Base-by-base conservation (phyloP, 495 filamentous ascomycete species). In the Podospora conica region DNA sequence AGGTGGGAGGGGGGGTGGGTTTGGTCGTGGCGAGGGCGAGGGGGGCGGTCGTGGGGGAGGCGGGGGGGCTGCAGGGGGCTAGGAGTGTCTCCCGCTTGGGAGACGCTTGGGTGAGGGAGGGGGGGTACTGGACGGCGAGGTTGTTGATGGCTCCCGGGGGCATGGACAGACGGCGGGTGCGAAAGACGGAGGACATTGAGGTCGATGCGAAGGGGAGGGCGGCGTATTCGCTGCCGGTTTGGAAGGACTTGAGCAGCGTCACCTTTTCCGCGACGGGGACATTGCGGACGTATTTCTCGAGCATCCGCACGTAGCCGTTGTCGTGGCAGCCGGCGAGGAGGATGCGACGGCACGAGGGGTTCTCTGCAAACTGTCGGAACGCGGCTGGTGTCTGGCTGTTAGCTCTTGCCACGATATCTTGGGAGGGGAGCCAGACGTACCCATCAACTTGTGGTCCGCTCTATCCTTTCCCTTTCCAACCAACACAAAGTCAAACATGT, bases 321-420 rank as follows among this genome's bases (percentile, higher is more conserved):
- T 89, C 84, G 64, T 88, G 84, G 68, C 85, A 87, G 57, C 80
- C 84, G 18, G 81, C 86, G 29, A 86, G 84, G 65, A 86, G 79
- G 22, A 88, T 81, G 70, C 87, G 84, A 48, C 80, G 82, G 75
- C 87, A 89, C 64, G 84, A 81, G 27, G 79, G 77, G 65, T 83
- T 83, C 33, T 84, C 82, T 3, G 74, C 79, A 68, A 84, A 84
- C 15, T 86, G 71, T 1, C 80, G 77, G 65, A 89, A 86, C 68
- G 82, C 79, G 73, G 83, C 86, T 86, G 60, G 21, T 20, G 31
- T 21, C 1, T 12, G 31, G 15, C n/a, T 11, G 20, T 48, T 20
- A 48, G 18, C 20, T 21, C 20, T 20, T 11, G 31, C 27, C 20
- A 48, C 18, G n/a, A n/a, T n/a, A n/a, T n/a, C n/a, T n/a, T n/a